These are phyloP conservation scores for Fusarium scirpi DNA, from an alignment of 2,329 filamentous ascomycete species.

Conservation along the genomic window DNA sequence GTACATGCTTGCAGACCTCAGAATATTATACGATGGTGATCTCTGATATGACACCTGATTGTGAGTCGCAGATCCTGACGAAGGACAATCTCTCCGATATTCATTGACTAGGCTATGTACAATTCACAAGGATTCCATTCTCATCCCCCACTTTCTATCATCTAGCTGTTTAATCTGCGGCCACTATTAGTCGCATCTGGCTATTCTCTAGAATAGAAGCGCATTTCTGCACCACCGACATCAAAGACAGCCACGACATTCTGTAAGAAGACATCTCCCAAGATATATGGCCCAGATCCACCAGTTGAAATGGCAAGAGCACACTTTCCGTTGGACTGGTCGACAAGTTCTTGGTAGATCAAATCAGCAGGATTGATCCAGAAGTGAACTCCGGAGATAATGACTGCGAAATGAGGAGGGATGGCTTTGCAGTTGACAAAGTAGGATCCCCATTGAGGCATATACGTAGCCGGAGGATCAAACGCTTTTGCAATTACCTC, in stretches of 20 bases:
- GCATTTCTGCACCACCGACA: constrained; percentile 60
- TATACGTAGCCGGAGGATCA: constrained; percentile 59
- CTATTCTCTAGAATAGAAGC: constrained; percentile 53
- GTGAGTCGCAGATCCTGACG: no score
- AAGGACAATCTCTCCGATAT: background rate
- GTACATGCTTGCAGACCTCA: no score
- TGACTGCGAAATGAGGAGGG: constrained; percentile 59
- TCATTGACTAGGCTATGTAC: background rate
- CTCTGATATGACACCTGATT: no score
- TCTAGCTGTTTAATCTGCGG: background rate
- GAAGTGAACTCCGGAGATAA: constrained; percentile 59
- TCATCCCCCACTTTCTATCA: background rate
- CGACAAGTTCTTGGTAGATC: constrained; percentile 58
- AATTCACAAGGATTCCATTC: background rate
- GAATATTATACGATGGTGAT: no score
- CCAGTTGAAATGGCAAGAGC: constrained; percentile 61
- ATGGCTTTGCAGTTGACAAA: constrained; percentile 63
- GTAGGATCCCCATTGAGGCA: constrained; percentile 61
- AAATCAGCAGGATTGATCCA: constrained; percentile 62
- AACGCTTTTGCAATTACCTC: constrained; percentile 62
- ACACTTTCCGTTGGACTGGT: constrained; percentile 62
- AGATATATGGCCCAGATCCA: constrained; percentile 60
- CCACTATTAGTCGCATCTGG: background rate
- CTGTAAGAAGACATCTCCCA: constrained; percentile 64
- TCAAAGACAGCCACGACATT: constrained; percentile 64